A percentile compares a stretch with the other conserved stretches of the same genome.
Conservation (phyloP, 2,329 filamentous ascomycete species). For the Cladobotryum protrusum region DNA sequence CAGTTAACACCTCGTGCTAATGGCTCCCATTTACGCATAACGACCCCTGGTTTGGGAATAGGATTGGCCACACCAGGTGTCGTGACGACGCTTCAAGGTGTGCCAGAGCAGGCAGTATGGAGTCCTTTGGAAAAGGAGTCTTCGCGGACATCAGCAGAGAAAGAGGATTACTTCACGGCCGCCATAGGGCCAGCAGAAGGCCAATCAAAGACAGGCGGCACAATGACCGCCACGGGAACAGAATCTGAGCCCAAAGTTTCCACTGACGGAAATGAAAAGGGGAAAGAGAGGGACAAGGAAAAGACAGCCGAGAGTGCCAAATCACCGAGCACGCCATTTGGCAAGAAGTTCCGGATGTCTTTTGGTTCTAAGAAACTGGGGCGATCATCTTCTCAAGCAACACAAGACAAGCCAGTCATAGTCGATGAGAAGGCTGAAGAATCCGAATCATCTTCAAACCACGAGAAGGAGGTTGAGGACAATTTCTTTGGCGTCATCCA, state of each 20-base stretch:
- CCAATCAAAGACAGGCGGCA: conserved; percentile 14
- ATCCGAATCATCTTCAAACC: conserved; percentile 55
- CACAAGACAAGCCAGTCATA: conserved; percentile 64
- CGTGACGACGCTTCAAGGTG: conserved; percentile 34
- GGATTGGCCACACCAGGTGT: conserved; percentile 63
- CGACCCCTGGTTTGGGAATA: conserved; percentile 72
- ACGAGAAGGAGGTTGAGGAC: conserved; percentile 70
- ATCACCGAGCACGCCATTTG: conserved; percentile 58
- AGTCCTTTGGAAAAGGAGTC: conserved; percentile 50
- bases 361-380: conserved; percentile 81
- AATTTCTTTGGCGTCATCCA: conserved; percentile 68
- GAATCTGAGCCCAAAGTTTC: conserved; percentile 42
- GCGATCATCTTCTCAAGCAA: conserved; percentile 53
- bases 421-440: conserved; percentile 73
- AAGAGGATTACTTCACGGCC: conserved; percentile 72
- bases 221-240: neutral
- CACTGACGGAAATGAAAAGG: conserved; percentile 45
- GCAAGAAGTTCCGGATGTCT: conserved; percentile 80
- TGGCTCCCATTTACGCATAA: conserved; percentile 53
- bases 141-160: conserved; percentile 57
- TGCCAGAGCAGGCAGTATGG: conserved; percentile 41
- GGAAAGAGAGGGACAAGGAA: conserved; percentile 40
- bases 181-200: conserved; percentile 45
- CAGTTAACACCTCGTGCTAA: conserved; percentile 59
- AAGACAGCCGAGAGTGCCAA: conserved; percentile 49